These are phyloP conservation scores for Aspergillus ostianus DNA, from an alignment of 495 filamentous ascomycete genomes.

Conservation along the genomic window DNA sequence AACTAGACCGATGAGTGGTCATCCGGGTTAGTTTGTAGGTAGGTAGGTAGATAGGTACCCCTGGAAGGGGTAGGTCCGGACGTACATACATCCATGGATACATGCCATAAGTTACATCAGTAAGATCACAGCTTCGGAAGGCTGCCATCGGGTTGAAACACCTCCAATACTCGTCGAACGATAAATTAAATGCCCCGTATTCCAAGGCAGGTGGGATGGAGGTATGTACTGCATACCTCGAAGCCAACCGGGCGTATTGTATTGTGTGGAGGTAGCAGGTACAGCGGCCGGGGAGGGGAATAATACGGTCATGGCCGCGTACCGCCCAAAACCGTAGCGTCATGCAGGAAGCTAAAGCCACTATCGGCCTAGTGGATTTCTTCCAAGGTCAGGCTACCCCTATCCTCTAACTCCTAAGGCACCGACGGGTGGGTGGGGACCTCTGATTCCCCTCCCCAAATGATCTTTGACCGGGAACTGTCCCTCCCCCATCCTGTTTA, in stretches of 20 bases:
- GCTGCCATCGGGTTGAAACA: too few species aligned
- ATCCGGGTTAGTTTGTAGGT: neutral
- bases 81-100: too few species aligned
- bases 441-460: slow-evolving; percentile 12
- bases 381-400: slow-evolving; percentile 14
- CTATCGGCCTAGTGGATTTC: slow-evolving; percentile 13
- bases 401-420: slow-evolving; percentile 15
- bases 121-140: too few species aligned
- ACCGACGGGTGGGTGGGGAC: slow-evolving; percentile 20
- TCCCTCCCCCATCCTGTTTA: neutral
- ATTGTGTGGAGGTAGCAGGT: too few species aligned
- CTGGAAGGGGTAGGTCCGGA: neutral
- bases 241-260: too few species aligned
- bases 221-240: too few species aligned
- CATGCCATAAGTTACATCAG: too few species aligned
- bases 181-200: too few species aligned
- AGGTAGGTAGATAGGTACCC: neutral
- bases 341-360: slow-evolving; percentile 20
- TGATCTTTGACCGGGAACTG: slow-evolving; percentile 8
- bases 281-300: too few species aligned
- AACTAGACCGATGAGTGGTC: neutral
- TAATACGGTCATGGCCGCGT: neutral
- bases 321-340: slow-evolving; percentile 1
- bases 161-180: too few species aligned
- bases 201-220: too few species aligned